Base-by-base conservation (phyloP, 2,329 filamentous ascomycete species). In the Fusarium phyllophilum region DNA sequence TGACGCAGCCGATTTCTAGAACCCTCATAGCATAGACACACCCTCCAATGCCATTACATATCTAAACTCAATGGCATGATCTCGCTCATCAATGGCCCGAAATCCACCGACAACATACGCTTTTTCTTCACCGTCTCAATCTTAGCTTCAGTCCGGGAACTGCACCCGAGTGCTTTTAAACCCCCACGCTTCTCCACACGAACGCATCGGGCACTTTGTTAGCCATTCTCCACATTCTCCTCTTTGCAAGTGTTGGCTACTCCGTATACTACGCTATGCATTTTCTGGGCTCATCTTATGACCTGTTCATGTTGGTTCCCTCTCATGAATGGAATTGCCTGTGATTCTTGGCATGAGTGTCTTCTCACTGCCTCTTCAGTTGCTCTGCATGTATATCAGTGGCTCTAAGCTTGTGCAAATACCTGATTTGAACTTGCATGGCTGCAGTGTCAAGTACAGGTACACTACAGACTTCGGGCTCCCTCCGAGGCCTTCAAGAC, bases 1-100 rank as follows among this genome's bases (percentile, higher is more conserved):
- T 77, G 84, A 86, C 41, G 79, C 80, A 39, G 82, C 82, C 6
- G 77, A 82, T 5, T 70, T 81, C 29, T 74, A 64, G 56, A 8
- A 17, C 15, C 9, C 18, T 48, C 26, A 20, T 31, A 8, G 13
- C 13, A 48, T 31, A 48, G 45, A 48, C 10, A 22, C 20, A 48
- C 10, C 39, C 13, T 14, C 8, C 38, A 39, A 39, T 39, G 20
- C 38, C n/a, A 24, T 20, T 48, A 33, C 44, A 62, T 45, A 51
- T 39, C n/a, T 6, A 34, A 22, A 55, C 29, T 38, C 42, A 36
- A 38, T 55, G 10, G 26, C 26, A 67, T 67, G 51, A 59, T 44
- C 26, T 54, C 57, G 57, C 36, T 12, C 29, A 6, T 41, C n/a
- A 36, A 36, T 61, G 33, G 12, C 65, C 44, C 41, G 38, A 60